phyloP scores from a whole-genome alignment of 257 asterid genomes.

The Solanum chilense region DNA sequence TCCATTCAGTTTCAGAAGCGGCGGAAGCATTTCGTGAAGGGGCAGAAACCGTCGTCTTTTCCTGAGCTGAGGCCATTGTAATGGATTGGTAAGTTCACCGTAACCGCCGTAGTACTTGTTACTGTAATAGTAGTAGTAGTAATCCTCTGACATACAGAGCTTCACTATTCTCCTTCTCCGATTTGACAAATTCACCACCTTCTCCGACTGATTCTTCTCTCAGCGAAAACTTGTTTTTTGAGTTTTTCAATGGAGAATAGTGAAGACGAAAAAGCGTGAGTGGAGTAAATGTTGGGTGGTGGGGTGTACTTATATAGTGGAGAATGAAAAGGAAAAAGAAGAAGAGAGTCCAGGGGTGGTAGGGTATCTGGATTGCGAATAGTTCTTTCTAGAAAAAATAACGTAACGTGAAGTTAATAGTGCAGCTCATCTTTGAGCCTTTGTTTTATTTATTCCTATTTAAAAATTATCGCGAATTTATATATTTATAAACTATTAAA shows the following conservation, averaged over 20 bases:
- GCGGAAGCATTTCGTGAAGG: constrained; percentile 11
- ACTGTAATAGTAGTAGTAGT: background rate
- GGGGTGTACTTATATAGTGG: background rate
- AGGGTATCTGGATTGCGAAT: background rate
- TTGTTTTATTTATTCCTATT: background rate
- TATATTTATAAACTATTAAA: too few species aligned
- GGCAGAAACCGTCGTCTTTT: constrained; percentile 53
- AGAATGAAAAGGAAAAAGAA: background rate
- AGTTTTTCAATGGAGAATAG: background rate
- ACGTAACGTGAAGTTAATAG: background rate
- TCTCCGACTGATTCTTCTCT: background rate
- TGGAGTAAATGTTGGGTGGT: background rate
- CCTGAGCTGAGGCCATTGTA: constrained; percentile 89
- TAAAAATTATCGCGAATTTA: too few species aligned
- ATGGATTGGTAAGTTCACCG: constrained; percentile 66
- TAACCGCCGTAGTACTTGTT: constrained; percentile 48
- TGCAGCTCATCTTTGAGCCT: background rate
- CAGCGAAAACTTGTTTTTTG: background rate
- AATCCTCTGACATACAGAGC: constrained; percentile 71
- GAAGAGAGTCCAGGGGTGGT: background rate
- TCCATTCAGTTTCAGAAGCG: background rate
- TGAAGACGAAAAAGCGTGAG: background rate
- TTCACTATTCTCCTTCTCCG: constrained; percentile 8
- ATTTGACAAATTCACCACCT: constrained; percentile 22
- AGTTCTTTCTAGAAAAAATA: background rate